Evolutionary conservation across 2,329 filamentous ascomycete genomes (phyloP), one percentile per base, ranked within the genome.

Genomic region (Penicillium aurantiogriseum): DNA sequence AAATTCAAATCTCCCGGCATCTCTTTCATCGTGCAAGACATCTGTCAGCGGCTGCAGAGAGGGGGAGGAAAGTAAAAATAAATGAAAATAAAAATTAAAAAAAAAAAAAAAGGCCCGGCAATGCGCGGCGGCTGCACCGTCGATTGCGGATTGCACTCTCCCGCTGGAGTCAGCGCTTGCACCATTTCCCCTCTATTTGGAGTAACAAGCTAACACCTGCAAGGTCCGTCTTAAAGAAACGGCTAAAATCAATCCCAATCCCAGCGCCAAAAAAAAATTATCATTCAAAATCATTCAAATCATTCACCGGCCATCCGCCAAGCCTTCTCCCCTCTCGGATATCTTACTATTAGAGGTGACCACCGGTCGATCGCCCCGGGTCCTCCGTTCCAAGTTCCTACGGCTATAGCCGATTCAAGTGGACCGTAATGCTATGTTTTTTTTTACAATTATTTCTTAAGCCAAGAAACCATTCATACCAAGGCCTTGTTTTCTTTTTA

Each of bases 51-150:
- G 47, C 47, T 56, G 54, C 54, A 52, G 31, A 56, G 47, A 51
- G 33, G 21, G 51, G 17, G 17, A 35, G 11, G 27, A 44, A 53
- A n/a, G 10, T 21, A 46, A 38, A 49, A 33, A 1, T 3, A 8
- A 8, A 11, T 11, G 5, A 5, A 29, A 4, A 29, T 13, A 31
- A 31, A 5, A 6, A 31, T 13, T 9, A 23, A 50, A 35, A 19
- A 29, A n/a, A 31, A 21, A 31, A 25, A 51, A 21, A 58, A 60
- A 40, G 33, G 23, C n/a, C 54, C 51, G 55, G 51, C 25, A 61
- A 58, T 60, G 58, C 57, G 57, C 44, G 48, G 48, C 51, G 44
- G 59, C 57, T 62, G 60, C 60, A 60, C 55, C 35, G 60, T 62
- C 60, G 60, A 62, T 62, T 62, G 53, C 53, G 54, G 45, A 48